A percentile compares a stretch with the other conserved stretches of the same genome.
Evolutionary conservation across 257 asterid species (phyloP).

Genomic region (Capsicum chinense): DNA sequence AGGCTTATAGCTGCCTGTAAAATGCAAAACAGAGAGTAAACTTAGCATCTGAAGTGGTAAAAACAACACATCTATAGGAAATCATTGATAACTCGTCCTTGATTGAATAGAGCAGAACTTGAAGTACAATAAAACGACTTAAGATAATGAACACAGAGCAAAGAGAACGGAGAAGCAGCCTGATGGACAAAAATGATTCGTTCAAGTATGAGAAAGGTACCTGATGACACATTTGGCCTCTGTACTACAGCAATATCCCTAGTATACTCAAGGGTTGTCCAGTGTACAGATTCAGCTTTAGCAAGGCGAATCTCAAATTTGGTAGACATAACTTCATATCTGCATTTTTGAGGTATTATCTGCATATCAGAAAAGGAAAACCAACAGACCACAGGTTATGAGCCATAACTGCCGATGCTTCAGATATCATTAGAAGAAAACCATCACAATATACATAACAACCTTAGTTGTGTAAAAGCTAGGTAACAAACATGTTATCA

Average conservation of each 20-base stretch:
- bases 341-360: conserved; percentile 22
- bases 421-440: neutral
- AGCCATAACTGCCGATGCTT: neutral
- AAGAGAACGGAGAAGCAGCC: neutral
- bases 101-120: neutral
- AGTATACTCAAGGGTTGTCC: conserved; percentile 79
- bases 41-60: conserved; percentile 14
- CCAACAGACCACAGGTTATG: conserved; percentile 2
- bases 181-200: neutral
- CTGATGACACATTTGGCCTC: conserved; percentile 21
- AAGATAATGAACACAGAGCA: neutral
- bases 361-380: neutral
- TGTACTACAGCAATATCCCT: conserved; percentile 41
- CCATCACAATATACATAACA: neutral
- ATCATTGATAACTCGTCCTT: neutral
- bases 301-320: conserved; percentile 90
- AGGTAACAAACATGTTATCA: neutral
- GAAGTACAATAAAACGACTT: neutral
- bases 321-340: conserved; percentile 67
- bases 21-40: conserved; percentile 23
- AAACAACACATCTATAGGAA: neutral
- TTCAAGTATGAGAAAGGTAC: conserved; percentile 10
- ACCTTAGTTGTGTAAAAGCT: neutral
- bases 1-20: conserved; percentile 62
- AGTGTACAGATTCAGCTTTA: conserved; percentile 73